phyloP scores from a whole-genome alignment of 1,284 basidiomycete species.

The Leccinum griseonigrum region DNA sequence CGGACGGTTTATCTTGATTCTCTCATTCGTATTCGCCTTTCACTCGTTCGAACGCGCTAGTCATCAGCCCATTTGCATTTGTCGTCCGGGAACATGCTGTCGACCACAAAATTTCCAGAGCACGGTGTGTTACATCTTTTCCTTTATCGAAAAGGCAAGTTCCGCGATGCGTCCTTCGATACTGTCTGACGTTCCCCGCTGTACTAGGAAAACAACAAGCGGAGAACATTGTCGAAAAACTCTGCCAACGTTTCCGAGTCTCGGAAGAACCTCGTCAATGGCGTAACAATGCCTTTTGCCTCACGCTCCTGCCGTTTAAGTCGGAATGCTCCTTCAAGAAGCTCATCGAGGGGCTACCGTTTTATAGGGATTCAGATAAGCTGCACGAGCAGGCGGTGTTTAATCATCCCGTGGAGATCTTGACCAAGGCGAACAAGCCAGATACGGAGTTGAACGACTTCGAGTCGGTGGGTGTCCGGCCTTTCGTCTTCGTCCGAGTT shows the following conservation, averaged over 20 bases:
- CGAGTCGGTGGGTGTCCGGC: constrained; percentile 56
- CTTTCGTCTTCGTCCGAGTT: background rate
- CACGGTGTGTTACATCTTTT: constrained; percentile 95
- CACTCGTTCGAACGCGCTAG: constrained; percentile 38
- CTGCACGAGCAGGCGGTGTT: constrained; percentile 87
- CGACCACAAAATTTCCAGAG: constrained; percentile 86
- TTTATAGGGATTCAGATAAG: constrained; percentile 84
- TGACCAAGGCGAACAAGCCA: constrained; percentile 84
- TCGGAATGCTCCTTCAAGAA: constrained; percentile 96
- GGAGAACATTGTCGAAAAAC: constrained; percentile 91
- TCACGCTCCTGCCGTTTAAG: constrained; percentile 95
- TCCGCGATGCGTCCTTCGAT: fast-evolving
- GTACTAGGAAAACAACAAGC: constrained; percentile 84
- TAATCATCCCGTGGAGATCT: constrained; percentile 84
- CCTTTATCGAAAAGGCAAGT: constrained; percentile 91
- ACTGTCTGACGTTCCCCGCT: background rate
- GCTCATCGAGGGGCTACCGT: constrained; percentile 87
- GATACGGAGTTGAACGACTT: constrained; percentile 90
- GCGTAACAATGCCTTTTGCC: constrained; percentile 96
- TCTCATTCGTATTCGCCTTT: background rate
- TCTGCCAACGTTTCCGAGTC: constrained; percentile 91
- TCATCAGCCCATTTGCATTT: constrained; percentile 79
- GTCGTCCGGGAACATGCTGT: constrained; percentile 92
- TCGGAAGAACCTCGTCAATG: constrained; percentile 91
- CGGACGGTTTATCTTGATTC: constrained; percentile 48